A percentile compares a stretch with the other conserved stretches of the same genome.
These are phyloP conservation scores for Fusarium devonianum DNA, from an alignment of 2,329 filamentous ascomycete species.

Conservation along the genomic window DNA sequence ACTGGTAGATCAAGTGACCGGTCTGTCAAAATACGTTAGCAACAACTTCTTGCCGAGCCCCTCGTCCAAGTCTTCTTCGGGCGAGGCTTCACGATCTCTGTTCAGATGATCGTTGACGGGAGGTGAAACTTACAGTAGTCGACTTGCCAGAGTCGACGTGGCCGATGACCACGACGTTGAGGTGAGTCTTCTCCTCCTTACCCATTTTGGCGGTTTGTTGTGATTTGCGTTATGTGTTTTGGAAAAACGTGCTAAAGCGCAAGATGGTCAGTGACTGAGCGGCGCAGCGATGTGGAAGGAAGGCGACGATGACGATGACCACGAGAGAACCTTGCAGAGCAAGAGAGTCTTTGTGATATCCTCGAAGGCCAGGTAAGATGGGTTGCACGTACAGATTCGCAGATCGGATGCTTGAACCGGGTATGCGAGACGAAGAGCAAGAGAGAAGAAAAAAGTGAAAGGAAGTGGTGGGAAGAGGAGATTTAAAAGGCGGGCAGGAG, in stretches of 20 bases:
- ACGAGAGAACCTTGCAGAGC: constrained; percentile 9
- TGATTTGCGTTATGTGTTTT: constrained; percentile 34
- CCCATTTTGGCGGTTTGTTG: constrained; percentile 55
- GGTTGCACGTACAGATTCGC: constrained; percentile 49
- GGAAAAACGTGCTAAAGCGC: constrained; percentile 35
- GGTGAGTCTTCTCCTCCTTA: constrained; percentile 95
- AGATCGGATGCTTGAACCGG: constrained; percentile 55
- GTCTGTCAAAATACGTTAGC: constrained; percentile 55
- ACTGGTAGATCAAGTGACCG: constrained; percentile 99
- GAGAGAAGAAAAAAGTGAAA: constrained; percentile 48
- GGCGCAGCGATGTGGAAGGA: constrained; percentile 1
- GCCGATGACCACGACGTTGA: constrained; percentile 99
- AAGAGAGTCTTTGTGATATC: constrained; percentile 20
- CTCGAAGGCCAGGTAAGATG: constrained; percentile 14
- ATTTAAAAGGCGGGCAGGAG: constrained; percentile 49
- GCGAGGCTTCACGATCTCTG: constrained; percentile 18
- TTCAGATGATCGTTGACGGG: constrained; percentile 21
- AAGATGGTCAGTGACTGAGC: constrained; percentile 28
- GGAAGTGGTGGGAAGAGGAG: constrained; percentile 48
- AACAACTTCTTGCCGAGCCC: constrained; percentile 1
- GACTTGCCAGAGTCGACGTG: constrained; percentile 99
- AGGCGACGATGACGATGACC: constrained; percentile 10
- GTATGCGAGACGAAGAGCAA: constrained; percentile 54
- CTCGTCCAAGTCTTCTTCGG: constrained; percentile 16
- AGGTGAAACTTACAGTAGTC: constrained; percentile 77